Conservation (phyloP, 768 basidiomycete species). For the Pholiota conissans region DNA sequence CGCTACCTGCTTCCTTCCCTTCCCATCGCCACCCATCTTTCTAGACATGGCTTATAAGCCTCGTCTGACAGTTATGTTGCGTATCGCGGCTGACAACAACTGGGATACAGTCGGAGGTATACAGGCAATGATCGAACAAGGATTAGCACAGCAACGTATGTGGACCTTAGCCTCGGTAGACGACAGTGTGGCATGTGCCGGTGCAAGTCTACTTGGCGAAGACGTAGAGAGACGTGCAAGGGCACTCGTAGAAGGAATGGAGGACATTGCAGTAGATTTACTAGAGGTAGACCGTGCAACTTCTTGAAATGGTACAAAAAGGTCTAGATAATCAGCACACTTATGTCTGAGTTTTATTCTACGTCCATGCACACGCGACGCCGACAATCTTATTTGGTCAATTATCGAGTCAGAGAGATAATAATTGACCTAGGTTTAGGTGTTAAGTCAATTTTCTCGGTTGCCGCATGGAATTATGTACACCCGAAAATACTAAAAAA, state of each 20-base stretch:
- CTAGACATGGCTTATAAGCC: conserved; percentile 27
- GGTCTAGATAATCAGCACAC: too few species aligned
- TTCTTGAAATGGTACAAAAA: neutral
- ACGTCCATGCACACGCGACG: too few species aligned
- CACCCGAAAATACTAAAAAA: too few species aligned
- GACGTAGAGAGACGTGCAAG: neutral
- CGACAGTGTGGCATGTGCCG: neutral
- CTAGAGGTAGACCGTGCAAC: neutral
- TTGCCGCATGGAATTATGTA: too few species aligned
- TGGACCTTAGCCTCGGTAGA: conserved; percentile 18
- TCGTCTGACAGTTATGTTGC: conserved; percentile 30
- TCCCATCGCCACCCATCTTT: neutral
- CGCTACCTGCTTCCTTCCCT: neutral
- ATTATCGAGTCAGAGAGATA: too few species aligned
- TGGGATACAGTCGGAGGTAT: conserved; percentile 33
- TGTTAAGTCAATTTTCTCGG: too few species aligned
- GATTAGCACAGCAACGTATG: conserved; percentile 39
- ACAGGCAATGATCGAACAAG: conserved; percentile 38
- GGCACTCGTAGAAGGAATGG: neutral
- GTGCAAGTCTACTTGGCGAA: neutral
- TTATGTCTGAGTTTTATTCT: too few species aligned
- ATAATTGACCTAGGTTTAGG: too few species aligned
- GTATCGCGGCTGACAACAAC: conserved; percentile 31
- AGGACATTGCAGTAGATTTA: neutral
- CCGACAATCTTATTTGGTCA: too few species aligned